Percentiles rank a stretch among this genome's conserved stretches.
These are phyloP conservation scores for Brassica cretica DNA, from an alignment of 345 rosid species.

Conservation along the genomic window DNA sequence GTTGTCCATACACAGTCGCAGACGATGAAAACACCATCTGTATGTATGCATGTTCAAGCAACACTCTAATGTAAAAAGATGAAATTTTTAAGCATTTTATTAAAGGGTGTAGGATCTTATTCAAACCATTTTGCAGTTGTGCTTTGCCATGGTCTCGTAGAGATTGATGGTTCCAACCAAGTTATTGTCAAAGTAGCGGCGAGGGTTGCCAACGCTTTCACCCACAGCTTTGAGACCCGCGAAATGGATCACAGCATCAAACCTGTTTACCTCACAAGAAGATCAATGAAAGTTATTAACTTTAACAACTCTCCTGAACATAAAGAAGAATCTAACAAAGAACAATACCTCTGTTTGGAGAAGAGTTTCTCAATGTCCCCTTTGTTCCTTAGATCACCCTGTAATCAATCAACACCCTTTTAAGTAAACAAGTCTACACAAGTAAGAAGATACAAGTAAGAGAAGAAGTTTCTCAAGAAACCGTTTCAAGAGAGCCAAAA, in stretches of 20 bases:
- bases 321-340: not conserved
- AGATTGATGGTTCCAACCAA: slow-evolving; percentile 75
- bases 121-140: slow-evolving; percentile 68
- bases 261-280: slow-evolving; percentile 44
- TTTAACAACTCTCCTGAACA: not conserved
- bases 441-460: not conserved
- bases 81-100: not conserved
- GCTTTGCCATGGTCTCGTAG: slow-evolving; percentile 69
- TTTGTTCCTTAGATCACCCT: not conserved
- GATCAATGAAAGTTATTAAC: slow-evolving; percentile 11
- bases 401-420: not conserved
- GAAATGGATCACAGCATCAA: slow-evolving; percentile 91
- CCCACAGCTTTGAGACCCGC: slow-evolving; percentile 94
- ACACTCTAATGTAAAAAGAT: not conserved
- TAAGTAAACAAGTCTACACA: not conserved
- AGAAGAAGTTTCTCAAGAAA: not conserved
- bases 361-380: not conserved
- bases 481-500: slow-evolving; percentile 19
- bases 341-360: not conserved
- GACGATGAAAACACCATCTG: slow-evolving; percentile 97
- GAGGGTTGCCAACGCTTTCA: slow-evolving; percentile 78
- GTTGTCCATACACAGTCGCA: slow-evolving; percentile 96
- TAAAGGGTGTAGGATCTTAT: not conserved
- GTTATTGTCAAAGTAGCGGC: slow-evolving; percentile 79
- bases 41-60: not conserved